A percentile compares a stretch with the other conserved stretches of the same genome.
Evolutionary conservation across 129 eudicot species (phyloP).

Genomic region (Smallanthus sonchifolius): DNA sequence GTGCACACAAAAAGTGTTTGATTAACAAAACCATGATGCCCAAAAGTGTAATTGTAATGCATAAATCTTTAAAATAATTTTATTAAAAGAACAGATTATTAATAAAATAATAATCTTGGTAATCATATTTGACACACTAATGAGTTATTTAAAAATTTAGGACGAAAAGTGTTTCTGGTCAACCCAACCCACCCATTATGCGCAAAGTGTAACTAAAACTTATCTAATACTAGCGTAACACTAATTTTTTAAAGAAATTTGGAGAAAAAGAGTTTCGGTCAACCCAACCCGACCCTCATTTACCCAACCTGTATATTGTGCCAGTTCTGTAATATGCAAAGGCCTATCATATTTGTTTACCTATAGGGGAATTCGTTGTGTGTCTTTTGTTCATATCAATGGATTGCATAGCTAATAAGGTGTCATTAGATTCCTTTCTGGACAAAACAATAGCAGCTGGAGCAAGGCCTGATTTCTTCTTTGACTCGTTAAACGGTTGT

Average conservation of each 20-base stretch:
- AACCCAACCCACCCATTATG: too few species aligned
- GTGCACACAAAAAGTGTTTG: neutral
- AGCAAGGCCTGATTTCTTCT: slow-evolving; percentile 69
- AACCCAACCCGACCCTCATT: neutral
- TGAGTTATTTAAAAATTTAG: neutral
- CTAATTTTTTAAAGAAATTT: neutral
- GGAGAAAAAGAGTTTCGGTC: too few species aligned
- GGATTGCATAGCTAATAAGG: slow-evolving; percentile 48
- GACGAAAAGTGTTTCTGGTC: neutral
- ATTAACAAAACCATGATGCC: neutral
- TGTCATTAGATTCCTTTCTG: slow-evolving; percentile 58
- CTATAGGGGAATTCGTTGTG: slow-evolving; percentile 46
- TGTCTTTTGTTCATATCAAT: slow-evolving; percentile 55
- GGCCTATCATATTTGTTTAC: slow-evolving; percentile 1
- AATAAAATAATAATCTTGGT: too few species aligned
- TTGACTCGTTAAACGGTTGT: slow-evolving; percentile 60
- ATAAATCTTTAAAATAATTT: neutral
- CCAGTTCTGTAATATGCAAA: neutral
- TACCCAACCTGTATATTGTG: neutral
- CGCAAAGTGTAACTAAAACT: neutral
- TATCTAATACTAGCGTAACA: neutral
- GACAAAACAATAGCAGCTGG: slow-evolving; percentile 87
- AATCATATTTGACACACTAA: neutral
- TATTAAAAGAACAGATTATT: too few species aligned
- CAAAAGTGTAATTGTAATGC: neutral